A percentile compares a stretch with the other conserved stretches of the same genome.
phyloP scores from a whole-genome alignment of 495 filamentous ascomycete genomes.

The Neurospora tetraspora region DNA sequence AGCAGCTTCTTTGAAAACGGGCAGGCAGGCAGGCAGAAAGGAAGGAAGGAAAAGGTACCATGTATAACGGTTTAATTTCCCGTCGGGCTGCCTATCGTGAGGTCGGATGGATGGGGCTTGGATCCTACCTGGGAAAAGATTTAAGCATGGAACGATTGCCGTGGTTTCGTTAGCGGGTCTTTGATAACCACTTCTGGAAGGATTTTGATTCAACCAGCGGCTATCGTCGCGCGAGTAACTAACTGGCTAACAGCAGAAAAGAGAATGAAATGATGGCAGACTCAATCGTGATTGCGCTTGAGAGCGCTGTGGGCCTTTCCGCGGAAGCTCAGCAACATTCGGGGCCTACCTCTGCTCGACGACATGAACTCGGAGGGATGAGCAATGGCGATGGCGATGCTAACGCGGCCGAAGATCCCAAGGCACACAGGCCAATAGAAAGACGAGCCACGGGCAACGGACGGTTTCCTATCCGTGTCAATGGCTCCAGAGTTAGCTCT shows the following conservation, averaged over 20 bases:
- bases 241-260: not conserved
- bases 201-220: not conserved
- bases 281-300: not conserved
- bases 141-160: not conserved
- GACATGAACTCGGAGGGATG: not conserved
- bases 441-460: constrained; percentile 37
- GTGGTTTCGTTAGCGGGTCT: not conserved
- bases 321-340: not conserved
- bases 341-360: not conserved
- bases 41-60: not conserved
- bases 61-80: not conserved
- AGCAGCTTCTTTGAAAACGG: not conserved
- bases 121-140: not conserved
- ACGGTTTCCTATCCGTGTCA: constrained; percentile 72
- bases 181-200: not conserved
- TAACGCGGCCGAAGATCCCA: not conserved
- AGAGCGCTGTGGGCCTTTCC: not conserved
- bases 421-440: not conserved
- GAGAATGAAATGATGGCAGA: not conserved
- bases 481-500: constrained; percentile 31
- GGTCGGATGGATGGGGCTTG: not conserved
- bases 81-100: not conserved
- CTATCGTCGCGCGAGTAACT: not conserved
- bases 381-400: not conserved
- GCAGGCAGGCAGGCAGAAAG: not conserved